Conservation (phyloP, 331 rosid species). For the Dryas integrifolia region DNA sequence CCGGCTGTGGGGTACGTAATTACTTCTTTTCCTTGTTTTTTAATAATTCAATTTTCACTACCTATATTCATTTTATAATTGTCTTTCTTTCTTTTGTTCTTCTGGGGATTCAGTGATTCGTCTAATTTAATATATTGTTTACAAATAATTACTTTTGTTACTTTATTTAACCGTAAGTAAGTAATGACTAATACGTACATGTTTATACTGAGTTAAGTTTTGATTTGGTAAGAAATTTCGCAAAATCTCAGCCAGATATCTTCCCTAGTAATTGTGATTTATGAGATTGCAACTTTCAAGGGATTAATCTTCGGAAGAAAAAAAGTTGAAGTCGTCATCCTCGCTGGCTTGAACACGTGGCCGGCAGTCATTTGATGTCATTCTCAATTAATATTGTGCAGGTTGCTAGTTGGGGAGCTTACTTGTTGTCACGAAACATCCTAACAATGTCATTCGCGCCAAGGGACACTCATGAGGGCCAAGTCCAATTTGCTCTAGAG, state of each 20-base stretch:
- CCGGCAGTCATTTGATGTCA: neutral
- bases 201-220: neutral
- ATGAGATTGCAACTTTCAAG: neutral
- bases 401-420: slow-evolving; percentile 97
- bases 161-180: no score
- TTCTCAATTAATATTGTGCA: slow-evolving; percentile 6
- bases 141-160: no score
- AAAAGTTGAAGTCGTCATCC: no score
- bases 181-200: no score
- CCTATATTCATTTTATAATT: no score
- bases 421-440: slow-evolving; percentile 60
- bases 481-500: slow-evolving; percentile 89
- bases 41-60: neutral
- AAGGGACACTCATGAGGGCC: slow-evolving; percentile 78
- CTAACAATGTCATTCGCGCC: slow-evolving; percentile 69
- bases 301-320: neutral
- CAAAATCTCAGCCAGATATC: neutral
- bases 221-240: neutral
- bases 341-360: neutral
- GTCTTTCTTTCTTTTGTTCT: no score
- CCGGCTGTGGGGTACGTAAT: slow-evolving; percentile 78
- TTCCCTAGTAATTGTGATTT: neutral
- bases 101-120: no score
- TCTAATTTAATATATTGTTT: no score
- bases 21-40: neutral